Evolutionary conservation across 2,329 filamentous ascomycete genomes (phyloP).

Genomic region (Alternaria metachromatica): DNA sequence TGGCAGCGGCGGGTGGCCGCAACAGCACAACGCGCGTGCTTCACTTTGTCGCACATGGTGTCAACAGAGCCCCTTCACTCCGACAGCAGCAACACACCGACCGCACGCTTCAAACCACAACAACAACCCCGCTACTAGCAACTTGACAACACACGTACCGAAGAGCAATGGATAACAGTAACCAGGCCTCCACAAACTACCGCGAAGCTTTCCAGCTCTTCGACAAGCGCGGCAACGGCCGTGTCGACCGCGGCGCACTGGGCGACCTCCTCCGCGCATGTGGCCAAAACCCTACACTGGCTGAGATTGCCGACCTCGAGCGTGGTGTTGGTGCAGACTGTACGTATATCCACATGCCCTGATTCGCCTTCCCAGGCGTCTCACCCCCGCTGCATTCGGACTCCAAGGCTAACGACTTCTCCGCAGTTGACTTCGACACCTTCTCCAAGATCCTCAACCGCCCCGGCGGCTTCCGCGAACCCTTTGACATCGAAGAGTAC

Average conservation of each 20-base stretch:
- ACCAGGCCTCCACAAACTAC: constrained; percentile 89
- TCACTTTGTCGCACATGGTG: neutral
- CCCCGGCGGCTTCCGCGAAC: constrained; percentile 96
- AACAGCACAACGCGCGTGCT: constrained; percentile 13
- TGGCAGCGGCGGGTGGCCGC: constrained; percentile 14
- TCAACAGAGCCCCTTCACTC: neutral
- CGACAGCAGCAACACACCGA: neutral
- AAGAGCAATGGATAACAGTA: constrained; percentile 44
- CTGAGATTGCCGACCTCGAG: constrained; percentile 92
- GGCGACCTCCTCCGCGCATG: constrained; percentile 95
- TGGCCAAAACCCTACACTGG: constrained; percentile 94
- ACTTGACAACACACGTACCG: constrained; percentile 10
- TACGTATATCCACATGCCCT: constrained; percentile 60
- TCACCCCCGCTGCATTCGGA: neutral
- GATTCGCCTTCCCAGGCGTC: neutral
- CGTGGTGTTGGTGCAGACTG: constrained; percentile 88
- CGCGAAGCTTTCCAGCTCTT: constrained; percentile 99
- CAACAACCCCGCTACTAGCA: constrained; percentile 10
- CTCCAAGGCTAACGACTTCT: constrained; percentile 3
- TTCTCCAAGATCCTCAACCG: constrained; percentile 97
- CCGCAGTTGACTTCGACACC: constrained; percentile 91
- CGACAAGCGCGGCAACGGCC: constrained; percentile 97
- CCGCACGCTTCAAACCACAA: neutral
- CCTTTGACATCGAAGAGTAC: constrained; percentile 97
- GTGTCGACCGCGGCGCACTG: constrained; percentile 82